Evolutionary conservation across 345 rosid species (phyloP).

Genomic region (Gossypium sturtianum): DNA sequence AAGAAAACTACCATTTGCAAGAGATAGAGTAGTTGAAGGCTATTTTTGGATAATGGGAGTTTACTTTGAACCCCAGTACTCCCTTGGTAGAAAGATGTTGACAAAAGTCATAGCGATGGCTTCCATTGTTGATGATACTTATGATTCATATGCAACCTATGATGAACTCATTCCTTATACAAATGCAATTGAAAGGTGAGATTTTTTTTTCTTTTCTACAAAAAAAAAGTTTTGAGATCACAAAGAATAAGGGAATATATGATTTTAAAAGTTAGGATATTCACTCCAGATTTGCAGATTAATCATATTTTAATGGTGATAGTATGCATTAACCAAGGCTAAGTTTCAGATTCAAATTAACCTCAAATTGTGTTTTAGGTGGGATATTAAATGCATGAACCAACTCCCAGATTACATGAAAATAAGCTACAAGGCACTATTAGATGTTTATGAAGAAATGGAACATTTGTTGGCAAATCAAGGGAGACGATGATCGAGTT

Average conservation of each 20-base stretch:
- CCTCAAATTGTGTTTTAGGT: neutral
- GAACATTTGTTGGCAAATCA: constrained; percentile 14
- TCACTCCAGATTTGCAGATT: too few relatives aligned
- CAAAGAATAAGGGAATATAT: too few relatives aligned
- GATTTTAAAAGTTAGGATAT: too few relatives aligned
- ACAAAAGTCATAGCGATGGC: neutral
- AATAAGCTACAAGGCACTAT: constrained; percentile 23
- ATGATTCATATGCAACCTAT: constrained; percentile 4
- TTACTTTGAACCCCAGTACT: constrained; percentile 21
- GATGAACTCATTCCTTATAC: constrained; percentile 11
- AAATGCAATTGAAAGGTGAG: neutral
- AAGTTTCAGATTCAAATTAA: neutral
- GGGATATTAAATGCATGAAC: constrained; percentile 4
- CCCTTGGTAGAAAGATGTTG: constrained; percentile 5
- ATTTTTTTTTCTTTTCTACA: neutral
- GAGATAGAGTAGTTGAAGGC: constrained; percentile 26
- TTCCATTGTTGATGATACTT: neutral
- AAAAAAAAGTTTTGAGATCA: too few relatives aligned
- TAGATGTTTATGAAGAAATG: constrained; percentile 26
- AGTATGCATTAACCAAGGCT: too few relatives aligned
- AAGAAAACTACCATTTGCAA: constrained; percentile 29
- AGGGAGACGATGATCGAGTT: constrained; percentile 16
- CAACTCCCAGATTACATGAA: constrained; percentile 34
- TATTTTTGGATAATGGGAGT: constrained; percentile 26
- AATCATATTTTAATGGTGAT: too few relatives aligned